Conservation (phyloP, 345 rosid genomes). For the Arabis alpina region DNA sequence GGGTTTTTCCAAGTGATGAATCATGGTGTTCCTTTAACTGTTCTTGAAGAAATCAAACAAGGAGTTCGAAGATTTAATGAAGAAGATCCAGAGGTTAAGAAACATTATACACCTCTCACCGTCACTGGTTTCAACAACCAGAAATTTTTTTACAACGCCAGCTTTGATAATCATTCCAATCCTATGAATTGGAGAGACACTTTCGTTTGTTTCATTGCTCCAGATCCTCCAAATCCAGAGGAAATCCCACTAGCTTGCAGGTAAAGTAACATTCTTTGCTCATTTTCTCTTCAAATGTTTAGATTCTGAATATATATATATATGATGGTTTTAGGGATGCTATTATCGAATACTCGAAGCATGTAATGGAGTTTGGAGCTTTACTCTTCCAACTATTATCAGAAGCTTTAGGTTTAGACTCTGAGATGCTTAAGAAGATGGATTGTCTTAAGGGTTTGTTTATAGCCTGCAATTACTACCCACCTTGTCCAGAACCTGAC, state of each 20-base stretch:
- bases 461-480: constrained; percentile 44
- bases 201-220: constrained; percentile 35
- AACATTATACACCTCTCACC: not conserved
- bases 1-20: constrained; percentile 58
- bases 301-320: not conserved
- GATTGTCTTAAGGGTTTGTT: constrained; percentile 33
- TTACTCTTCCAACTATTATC: constrained; percentile 38
- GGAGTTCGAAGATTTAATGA: constrained; percentile 34
- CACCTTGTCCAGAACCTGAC: constrained; percentile 50
- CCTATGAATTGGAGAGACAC: constrained; percentile 50
- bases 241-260: constrained; percentile 51
- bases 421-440: constrained; percentile 32
- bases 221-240: constrained; percentile 45
- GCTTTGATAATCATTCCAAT: constrained; percentile 40
- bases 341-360: constrained; percentile 38
- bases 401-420: constrained; percentile 45
- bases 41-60: constrained; percentile 43
- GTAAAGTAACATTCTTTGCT: constrained; percentile 12
- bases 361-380: constrained; percentile 32
- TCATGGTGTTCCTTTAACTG: constrained; percentile 47
- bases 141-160: constrained; percentile 31
- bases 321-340: constrained; percentile 6
- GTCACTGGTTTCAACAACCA: not conserved
- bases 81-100: constrained; percentile 29
- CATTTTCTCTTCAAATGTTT: not conserved